A percentile compares a stretch with the other conserved stretches of the same genome.
Evolutionary conservation across 169 alveolate species (phyloP).

Genomic region (Plasmodium cynomolgi): DNA sequence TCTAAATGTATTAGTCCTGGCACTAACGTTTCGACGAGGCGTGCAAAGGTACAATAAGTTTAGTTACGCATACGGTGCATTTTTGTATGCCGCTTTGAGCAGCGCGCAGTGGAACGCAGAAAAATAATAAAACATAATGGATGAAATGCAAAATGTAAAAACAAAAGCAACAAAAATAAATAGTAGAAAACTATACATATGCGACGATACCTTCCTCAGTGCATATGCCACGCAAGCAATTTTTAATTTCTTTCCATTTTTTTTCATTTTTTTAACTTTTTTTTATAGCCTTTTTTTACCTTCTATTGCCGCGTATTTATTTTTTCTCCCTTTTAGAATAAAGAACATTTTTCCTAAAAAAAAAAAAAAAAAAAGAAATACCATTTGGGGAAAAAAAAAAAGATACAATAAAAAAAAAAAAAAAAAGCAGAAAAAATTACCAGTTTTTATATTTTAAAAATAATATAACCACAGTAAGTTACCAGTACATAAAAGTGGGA

Average conservation of each 20-base stretch:
- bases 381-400: not conserved
- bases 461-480: too few species aligned
- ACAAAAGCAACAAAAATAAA: not conserved
- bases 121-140: not conserved
- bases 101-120: not conserved
- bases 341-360: not conserved
- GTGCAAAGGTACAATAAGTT: too few species aligned
- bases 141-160: not conserved
- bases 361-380: not conserved
- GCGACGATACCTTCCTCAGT: not conserved
- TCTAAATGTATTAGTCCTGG: too few species aligned
- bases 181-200: not conserved
- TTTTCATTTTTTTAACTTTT: not conserved
- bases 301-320: not conserved
- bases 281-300: not conserved
- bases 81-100: not conserved
- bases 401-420: not conserved
- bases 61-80: not conserved
- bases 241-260: not conserved
- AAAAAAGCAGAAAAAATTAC: not conserved
- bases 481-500: too few species aligned
- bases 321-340: not conserved
- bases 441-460: not conserved
- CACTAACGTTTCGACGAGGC: too few species aligned
- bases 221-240: not conserved